Percentiles rank a stretch among this genome's conserved stretches.
Conservation (phyloP, 345 rosid genomes). For the Lagerstroemia speciosa region DNA sequence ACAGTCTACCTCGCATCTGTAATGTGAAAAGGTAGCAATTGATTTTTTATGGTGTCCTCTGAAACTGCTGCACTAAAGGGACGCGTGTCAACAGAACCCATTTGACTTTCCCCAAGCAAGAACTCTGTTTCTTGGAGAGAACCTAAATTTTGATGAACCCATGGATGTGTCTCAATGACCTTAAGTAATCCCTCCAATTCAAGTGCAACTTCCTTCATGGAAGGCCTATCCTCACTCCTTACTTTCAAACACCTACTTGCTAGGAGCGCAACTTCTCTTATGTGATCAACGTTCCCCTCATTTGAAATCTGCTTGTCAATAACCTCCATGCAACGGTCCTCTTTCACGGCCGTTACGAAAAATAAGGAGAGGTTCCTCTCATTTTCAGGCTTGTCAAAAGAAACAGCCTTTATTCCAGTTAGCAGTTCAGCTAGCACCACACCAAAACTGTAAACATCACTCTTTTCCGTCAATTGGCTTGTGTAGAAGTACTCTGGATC, state of each 20-base stretch:
- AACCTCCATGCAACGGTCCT: constrained; percentile 12
- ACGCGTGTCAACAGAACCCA: no score
- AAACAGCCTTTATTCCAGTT: constrained; percentile 23
- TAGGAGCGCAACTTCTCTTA: constrained; percentile 16
- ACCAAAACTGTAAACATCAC: constrained; percentile 44
- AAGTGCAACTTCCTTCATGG: constrained; percentile 27
- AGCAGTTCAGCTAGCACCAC: constrained; percentile 36
- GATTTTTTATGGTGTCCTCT: no score
- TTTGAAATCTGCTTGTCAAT: constrained; percentile 14
- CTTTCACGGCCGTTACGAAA: constrained; percentile 21
- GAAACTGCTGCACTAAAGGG: no score
- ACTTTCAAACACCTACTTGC: constrained; percentile 22
- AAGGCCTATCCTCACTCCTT: constrained; percentile 29
- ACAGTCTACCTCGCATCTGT: no score
- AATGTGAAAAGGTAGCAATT: no score
- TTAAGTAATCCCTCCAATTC: constrained; percentile 14
- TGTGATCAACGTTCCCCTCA: constrained; percentile 4
- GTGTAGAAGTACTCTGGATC: constrained; percentile 40
- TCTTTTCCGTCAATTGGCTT: constrained; percentile 24
- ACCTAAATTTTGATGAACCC: neutral
- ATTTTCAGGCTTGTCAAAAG: constrained; percentile 17
- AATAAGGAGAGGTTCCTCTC: constrained; percentile 20
- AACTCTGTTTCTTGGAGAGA: neutral
- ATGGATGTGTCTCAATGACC: neutral
- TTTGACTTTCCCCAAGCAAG: neutral